A percentile compares a stretch with the other conserved stretches of the same genome.
phyloP scores from a whole-genome alignment of 495 filamentous ascomycete species.

The Aspergillus heteromorphus region DNA sequence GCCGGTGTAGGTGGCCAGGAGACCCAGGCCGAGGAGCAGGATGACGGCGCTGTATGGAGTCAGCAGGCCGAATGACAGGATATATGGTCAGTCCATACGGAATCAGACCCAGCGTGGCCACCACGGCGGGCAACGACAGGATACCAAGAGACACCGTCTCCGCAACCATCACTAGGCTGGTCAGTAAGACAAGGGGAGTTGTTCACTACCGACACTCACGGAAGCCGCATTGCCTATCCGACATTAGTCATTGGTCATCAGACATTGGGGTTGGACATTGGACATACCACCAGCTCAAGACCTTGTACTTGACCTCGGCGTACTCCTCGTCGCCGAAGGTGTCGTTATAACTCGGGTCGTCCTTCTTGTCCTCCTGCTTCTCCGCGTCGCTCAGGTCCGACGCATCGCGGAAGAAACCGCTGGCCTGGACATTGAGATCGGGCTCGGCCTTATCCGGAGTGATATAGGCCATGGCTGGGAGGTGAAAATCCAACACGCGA shows the following conservation, averaged over 20 bases:
- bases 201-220: not conserved
- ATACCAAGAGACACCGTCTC: constrained; percentile 68
- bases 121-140: constrained; percentile 55
- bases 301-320: constrained; percentile 39
- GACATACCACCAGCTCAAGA: constrained; percentile 44
- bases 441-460: not conserved
- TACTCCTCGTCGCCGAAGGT: constrained; percentile 35
- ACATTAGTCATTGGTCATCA: not conserved
- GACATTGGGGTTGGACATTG: constrained; percentile 33
- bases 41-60: constrained; percentile 37
- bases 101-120: constrained; percentile 61
- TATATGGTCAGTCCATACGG: constrained; percentile 15
- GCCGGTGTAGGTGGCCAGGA: constrained; percentile 70
- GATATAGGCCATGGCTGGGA: not conserved
- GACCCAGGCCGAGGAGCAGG: constrained; percentile 59
- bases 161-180: constrained; percentile 54
- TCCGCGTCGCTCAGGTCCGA: not conserved
- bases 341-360: constrained; percentile 11
- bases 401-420: not conserved
- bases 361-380: constrained; percentile 1
- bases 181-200: not conserved
- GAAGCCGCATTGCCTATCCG: constrained; percentile 4
- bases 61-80: not conserved
- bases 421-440: not conserved
- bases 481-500: not conserved